Evolutionary conservation across 805 yeast genomes (phyloP).

Genomic region (Schwanniomyces yamadae): DNA sequence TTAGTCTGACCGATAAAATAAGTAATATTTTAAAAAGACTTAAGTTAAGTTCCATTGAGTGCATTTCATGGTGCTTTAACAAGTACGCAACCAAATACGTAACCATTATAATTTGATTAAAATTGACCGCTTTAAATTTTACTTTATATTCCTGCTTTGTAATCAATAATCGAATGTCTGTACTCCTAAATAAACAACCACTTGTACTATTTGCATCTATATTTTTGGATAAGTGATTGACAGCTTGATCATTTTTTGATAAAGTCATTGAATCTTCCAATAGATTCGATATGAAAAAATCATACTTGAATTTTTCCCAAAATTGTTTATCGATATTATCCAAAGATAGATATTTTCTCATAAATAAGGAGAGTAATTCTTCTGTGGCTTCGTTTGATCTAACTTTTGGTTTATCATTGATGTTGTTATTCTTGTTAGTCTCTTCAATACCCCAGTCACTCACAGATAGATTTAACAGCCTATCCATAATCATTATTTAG

Average conservation of each 20-base stretch:
- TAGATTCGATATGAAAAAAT: conserved; percentile 35
- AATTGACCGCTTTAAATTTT: conserved; percentile 3
- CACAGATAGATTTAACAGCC: conserved; percentile 25
- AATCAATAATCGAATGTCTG: conserved; percentile 5
- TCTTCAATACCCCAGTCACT: conserved; percentile 43
- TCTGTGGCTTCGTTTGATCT: conserved; percentile 15
- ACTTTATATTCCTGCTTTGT: conserved; percentile 7
- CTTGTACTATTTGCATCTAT: background rate
- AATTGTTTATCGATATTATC: conserved; percentile 19
- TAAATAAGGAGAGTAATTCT: conserved; percentile 22
- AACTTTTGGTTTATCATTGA: background rate
- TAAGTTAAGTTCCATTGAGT: conserved; percentile 7
- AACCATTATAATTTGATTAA: conserved; percentile 17
- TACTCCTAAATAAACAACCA: conserved; percentile 11
- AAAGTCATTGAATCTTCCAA: conserved; percentile 41
- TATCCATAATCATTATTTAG: conserved; percentile 25
- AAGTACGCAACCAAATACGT: conserved; percentile 27
- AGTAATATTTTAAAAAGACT: conserved; percentile 32
- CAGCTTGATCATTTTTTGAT: conserved; percentile 41
- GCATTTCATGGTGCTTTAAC: conserved; percentile 18
- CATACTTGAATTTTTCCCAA: conserved; percentile 44
- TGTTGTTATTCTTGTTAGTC: conserved; percentile 8
- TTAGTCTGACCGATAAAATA: conserved; percentile 25
- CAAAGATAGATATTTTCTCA: conserved; percentile 27
- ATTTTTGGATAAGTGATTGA: conserved; percentile 14